A percentile compares a stretch with the other conserved stretches of the same genome.
These are phyloP conservation scores for Thuja plicata DNA, from an alignment of 83 land plant genomes.

Conservation along the genomic window DNA sequence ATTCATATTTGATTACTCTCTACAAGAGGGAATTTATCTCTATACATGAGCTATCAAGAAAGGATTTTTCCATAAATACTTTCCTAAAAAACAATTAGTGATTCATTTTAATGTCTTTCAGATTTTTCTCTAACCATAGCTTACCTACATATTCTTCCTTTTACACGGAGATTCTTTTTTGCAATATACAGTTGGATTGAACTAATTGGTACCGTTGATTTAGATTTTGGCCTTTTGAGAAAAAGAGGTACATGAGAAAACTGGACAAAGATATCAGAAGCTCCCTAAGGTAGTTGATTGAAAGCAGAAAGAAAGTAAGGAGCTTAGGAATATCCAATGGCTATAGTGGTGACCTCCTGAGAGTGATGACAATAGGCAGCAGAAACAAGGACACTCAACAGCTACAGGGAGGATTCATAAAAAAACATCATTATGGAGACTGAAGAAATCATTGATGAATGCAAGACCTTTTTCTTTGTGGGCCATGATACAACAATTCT, in stretches of 20 bases:
- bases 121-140: neutral
- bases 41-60: neutral
- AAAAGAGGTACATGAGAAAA: conserved; percentile 15
- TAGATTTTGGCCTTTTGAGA: conserved; percentile 16
- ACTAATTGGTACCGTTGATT: neutral
- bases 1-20: neutral
- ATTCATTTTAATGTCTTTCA: no score
- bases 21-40: neutral
- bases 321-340: neutral
- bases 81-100: neutral
- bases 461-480: conserved; percentile 47
- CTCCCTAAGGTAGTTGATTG: conserved; percentile 14
- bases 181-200: neutral
- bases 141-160: neutral
- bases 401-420: neutral
- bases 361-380: neutral
- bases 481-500: conserved; percentile 57
- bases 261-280: conserved; percentile 11
- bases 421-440: conserved; percentile 1
- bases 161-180: neutral
- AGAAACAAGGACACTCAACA: neutral
- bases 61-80: neutral
- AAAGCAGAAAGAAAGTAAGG: conserved; percentile 6
- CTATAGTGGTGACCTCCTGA: conserved; percentile 13
- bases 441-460: conserved; percentile 44